Evolutionary conservation across 768 basidiomycete genomes (phyloP), one percentile per base, ranked within the genome.

Genomic region (Russula vinacea): DNA sequence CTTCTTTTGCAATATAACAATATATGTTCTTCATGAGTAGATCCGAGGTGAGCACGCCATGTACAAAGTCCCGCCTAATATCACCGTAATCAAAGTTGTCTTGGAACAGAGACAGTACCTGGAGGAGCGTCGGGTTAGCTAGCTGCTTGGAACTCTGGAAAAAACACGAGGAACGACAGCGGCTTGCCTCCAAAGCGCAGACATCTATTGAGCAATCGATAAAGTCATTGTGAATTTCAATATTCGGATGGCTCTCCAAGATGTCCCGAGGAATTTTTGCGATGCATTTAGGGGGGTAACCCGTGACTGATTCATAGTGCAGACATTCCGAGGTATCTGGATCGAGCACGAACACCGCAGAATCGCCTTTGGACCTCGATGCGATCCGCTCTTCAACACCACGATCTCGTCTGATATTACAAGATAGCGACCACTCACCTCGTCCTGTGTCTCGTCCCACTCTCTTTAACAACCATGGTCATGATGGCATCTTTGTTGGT

Each of bases 1-100:
- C 90, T 56, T 91, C 87, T 69, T 88, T 87, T 11, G 89, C 89
- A 56, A 96, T 81, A 70, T 94, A 92, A 68, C 94, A 93, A 71
- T 92, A 85, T 57, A 98, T 95, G 66, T 87, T 94, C 76, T 97
- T 97, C 82, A 92, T 93, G 49, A 98, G 81, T 40, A 98, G 75
- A 74, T 99, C 97, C 16, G 93, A 95, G 0, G 92, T 96, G 68
- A 99, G 80, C 53, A 99, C 84, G 19, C 96, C 96, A 71, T 92
- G 91, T 17, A 98, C 90, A 71, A 99, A 97, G 76, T 98, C 94
- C 68, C 85, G 81, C 62, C 94, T 86, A 65, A 98, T 83, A 76
- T 95, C 93, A 16, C 87, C 85, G 71, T 95, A 98, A 76, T 98
- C 97, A 71, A 99, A 99, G 76, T 98, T 98, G 77, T 98, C 97